Evolutionary conservation across 2,329 filamentous ascomycete species (phyloP).

Genomic region (Colletotrichum ledebouriae): DNA sequence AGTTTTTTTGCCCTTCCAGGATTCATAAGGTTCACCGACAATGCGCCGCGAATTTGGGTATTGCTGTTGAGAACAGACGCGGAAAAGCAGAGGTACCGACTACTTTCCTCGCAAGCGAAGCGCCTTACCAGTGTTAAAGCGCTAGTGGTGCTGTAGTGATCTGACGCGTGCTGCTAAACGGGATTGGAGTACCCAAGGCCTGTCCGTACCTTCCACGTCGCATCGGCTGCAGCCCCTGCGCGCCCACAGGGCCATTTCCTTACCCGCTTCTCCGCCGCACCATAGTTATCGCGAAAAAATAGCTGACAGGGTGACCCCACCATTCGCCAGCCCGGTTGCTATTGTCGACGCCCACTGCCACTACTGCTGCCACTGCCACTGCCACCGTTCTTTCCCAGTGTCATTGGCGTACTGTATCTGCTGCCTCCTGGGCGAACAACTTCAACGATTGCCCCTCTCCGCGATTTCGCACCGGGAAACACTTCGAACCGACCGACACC

Average conservation of each 20-base stretch:
- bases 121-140: background rate
- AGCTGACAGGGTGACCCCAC: conserved; percentile 43
- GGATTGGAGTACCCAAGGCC: background rate
- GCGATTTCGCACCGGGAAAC: conserved; percentile 7
- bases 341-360: conserved; percentile 35
- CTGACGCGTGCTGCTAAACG: no score
- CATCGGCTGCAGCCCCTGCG: conserved; percentile 1
- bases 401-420: background rate
- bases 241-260: conserved; percentile 20
- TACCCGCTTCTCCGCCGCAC: conserved; percentile 40
- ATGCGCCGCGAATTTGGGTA: conserved; percentile 8
- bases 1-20: background rate
- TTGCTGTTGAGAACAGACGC: conserved; percentile 16
- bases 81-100: background rate
- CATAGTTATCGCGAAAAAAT: conserved; percentile 44
- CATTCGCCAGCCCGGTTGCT: conserved; percentile 36
- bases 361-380: conserved; percentile 32
- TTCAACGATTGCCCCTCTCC: conserved; percentile 41
- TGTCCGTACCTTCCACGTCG: conserved; percentile 5
- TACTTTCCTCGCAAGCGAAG: background rate
- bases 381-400: conserved; percentile 16
- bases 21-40: conserved; percentile 6
- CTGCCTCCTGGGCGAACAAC: conserved; percentile 32
- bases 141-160: no score
- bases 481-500: conserved; percentile 16